Evolutionary conservation across 768 basidiomycete species (phyloP), one percentile per base, ranked within the genome.

Genomic region (Chalciporus piperatus): DNA sequence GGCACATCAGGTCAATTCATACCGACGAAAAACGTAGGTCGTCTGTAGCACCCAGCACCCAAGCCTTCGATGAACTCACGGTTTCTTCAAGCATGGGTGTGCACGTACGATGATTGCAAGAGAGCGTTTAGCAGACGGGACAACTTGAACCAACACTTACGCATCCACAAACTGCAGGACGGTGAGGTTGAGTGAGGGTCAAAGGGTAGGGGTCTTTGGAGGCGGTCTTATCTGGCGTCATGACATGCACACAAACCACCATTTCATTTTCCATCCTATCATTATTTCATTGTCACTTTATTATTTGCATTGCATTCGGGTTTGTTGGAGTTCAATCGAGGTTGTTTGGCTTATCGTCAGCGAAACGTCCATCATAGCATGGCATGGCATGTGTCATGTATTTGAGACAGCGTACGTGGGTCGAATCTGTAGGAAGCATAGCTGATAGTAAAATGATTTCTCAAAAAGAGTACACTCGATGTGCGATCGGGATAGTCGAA

Each of bases 11-110:
- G 52, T 84, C 83, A 48, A 85, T 93, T 44, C 90, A 93, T 67
- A 91, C 90, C 2, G 74, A 88, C 58, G 89, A 91, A 61, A 90
- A 87, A 75, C 87, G 90, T 92, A 58, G 69, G 89, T 76, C 1
- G 9, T n/a, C 7, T 14, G 10, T 27, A 33, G 41, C 2, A 1
- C 22, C 20, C 8, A 47, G 41, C 30, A 13, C 30, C 7, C 30
- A 32, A 11, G 30, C 42, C 14, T 45, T 19, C 28, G 16, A 30
- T 14, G 9, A 28, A 14, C 20, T n/a, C 4, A 5, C 2, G 23
- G 30, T 7, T 13, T 30, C 23, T 40, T 38, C 43, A 55, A 73
- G 73, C 72, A 8, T 58, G 61, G 47, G 45, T n/a, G 22, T 60
- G 91, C 68, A 78, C 80, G 2, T 76, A 80, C 52, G 74, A 76